Evolutionary conservation across 208 protist genomes (phyloP).

Genomic region (Wallacemonas sp.): DNA sequence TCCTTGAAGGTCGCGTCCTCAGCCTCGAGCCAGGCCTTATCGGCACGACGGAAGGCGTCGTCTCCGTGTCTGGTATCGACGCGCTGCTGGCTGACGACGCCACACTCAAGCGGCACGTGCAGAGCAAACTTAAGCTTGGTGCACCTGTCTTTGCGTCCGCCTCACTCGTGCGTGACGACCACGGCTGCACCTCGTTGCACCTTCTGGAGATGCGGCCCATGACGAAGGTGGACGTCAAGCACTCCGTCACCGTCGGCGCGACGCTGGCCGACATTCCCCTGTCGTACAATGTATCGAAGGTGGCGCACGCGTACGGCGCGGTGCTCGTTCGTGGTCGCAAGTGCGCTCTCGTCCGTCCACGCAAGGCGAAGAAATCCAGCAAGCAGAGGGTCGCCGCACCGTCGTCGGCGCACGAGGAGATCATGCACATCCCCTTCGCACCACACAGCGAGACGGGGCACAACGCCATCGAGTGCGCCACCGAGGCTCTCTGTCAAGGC

Average conservation of each 20-base stretch:
- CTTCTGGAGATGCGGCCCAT: slow-evolving; percentile 40
- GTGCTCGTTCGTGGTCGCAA: slow-evolving; percentile 81
- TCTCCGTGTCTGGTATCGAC: slow-evolving; percentile 39
- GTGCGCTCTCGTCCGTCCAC: slow-evolving; percentile 66
- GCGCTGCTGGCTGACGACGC: slow-evolving; percentile 21
- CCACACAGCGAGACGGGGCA: slow-evolving; percentile 34
- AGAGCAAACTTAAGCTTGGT: slow-evolving; percentile 12
- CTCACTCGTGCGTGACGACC: slow-evolving; percentile 31
- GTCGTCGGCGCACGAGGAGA: slow-evolving; percentile 1
- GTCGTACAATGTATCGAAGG: slow-evolving; percentile 52
- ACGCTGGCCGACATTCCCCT: slow-evolving; percentile 43
- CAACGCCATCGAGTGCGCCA: slow-evolving; percentile 58
- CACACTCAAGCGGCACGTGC: slow-evolving; percentile 9
- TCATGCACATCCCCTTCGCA: slow-evolving; percentile 40
- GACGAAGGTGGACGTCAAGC: slow-evolving; percentile 46
- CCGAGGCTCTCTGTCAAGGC: slow-evolving; percentile 65
- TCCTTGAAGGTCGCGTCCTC: slow-evolving; percentile 69
- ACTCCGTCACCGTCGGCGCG: slow-evolving; percentile 57
- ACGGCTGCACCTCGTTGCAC: slow-evolving; percentile 43
- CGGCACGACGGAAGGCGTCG: slow-evolving; percentile 70
- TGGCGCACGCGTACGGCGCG: slow-evolving; percentile 63
- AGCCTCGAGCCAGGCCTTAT: slow-evolving; percentile 36
- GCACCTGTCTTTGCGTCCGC: slow-evolving; percentile 25
- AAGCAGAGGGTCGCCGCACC: neutral
- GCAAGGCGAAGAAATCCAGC: neutral